These are phyloP conservation scores for Theileria annulata DNA, from an alignment of 169 alveolate genomes.

Conservation along the genomic window DNA sequence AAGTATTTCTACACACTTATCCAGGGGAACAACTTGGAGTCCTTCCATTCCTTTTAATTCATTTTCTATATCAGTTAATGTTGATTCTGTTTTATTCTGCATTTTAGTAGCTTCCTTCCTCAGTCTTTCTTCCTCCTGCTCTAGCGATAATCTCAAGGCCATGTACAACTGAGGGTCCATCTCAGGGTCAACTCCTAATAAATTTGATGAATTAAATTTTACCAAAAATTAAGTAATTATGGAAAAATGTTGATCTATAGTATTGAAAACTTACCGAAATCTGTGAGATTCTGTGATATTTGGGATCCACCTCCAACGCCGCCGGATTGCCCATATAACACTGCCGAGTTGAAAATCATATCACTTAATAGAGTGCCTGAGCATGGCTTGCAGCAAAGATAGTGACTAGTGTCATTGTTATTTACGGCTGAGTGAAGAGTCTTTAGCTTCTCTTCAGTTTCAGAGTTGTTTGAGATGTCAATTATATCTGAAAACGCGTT, in stretches of 20 bases:
- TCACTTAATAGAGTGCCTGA: slow-evolving; percentile 58
- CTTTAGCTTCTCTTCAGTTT: slow-evolving; percentile 54
- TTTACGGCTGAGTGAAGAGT: slow-evolving; percentile 55
- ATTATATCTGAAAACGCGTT: slow-evolving; percentile 31
- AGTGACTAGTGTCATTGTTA: slow-evolving; percentile 58
- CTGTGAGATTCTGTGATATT: slow-evolving; percentile 40
- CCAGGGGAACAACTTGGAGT: slow-evolving; percentile 53
- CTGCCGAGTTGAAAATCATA: slow-evolving; percentile 40
- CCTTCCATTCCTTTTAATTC: slow-evolving; percentile 57
- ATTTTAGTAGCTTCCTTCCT: slow-evolving; percentile 24
- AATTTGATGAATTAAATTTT: neutral
- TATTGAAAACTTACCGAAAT: slow-evolving; percentile 39
- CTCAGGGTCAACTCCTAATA: slow-evolving; percentile 62
- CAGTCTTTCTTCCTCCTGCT: slow-evolving; percentile 67
- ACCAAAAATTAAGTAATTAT: neutral
- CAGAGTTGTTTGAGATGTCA: slow-evolving; percentile 44
- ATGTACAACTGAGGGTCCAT: slow-evolving; percentile 68
- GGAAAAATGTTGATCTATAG: neutral
- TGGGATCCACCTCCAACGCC: slow-evolving; percentile 2
- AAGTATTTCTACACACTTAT: slow-evolving; percentile 53
- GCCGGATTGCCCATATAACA: slow-evolving; percentile 24
- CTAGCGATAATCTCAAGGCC: slow-evolving; percentile 69
- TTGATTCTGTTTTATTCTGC: slow-evolving; percentile 18
- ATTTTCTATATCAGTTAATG: slow-evolving; percentile 41
- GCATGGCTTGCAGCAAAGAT: slow-evolving; percentile 54